A percentile compares a stretch with the other conserved stretches of the same genome.
These are phyloP conservation scores for Croton setiger DNA, from an alignment of 441 rosid species.

Conservation along the genomic window DNA sequence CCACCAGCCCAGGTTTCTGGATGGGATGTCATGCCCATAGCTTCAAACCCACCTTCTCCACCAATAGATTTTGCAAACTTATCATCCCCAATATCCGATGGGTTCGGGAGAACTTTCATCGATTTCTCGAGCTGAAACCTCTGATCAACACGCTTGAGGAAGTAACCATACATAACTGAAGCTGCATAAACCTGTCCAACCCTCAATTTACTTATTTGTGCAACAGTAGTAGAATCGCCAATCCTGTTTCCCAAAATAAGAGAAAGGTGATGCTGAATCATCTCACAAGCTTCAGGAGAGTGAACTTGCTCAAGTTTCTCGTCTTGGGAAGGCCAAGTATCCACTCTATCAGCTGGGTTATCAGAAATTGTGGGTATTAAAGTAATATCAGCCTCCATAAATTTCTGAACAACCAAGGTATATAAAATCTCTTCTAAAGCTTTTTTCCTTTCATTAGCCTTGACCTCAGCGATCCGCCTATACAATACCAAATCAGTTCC, in stretches of 20 bases:
- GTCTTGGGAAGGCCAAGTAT: slow-evolving; percentile 60
- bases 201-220: slow-evolving; percentile 78
- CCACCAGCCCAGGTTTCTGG: slow-evolving; percentile 67
- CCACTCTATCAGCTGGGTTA: slow-evolving; percentile 55
- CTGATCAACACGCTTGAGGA: slow-evolving; percentile 84
- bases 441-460: slow-evolving; percentile 77
- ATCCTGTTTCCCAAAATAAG: slow-evolving; percentile 65
- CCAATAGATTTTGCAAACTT: slow-evolving; percentile 27
- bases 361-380: slow-evolving; percentile 61
- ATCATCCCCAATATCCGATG: slow-evolving; percentile 30
- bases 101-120: slow-evolving; percentile 67
- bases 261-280: slow-evolving; percentile 89
- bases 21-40: slow-evolving; percentile 42
- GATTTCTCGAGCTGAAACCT: slow-evolving; percentile 94
- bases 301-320: slow-evolving; percentile 69
- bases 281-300: slow-evolving; percentile 83
- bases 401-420: slow-evolving; percentile 81
- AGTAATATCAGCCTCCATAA: slow-evolving; percentile 84
- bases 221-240: slow-evolving; percentile 55
- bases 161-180: slow-evolving; percentile 93
- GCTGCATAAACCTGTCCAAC: slow-evolving; percentile 98
- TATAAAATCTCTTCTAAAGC: slow-evolving; percentile 83
- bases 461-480: slow-evolving; percentile 93
- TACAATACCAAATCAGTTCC: slow-evolving; percentile 75
- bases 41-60: slow-evolving; percentile 30